These are phyloP conservation scores for Chaetomium fimeti DNA, from an alignment of 495 filamentous ascomycete genomes.

Conservation along the genomic window DNA sequence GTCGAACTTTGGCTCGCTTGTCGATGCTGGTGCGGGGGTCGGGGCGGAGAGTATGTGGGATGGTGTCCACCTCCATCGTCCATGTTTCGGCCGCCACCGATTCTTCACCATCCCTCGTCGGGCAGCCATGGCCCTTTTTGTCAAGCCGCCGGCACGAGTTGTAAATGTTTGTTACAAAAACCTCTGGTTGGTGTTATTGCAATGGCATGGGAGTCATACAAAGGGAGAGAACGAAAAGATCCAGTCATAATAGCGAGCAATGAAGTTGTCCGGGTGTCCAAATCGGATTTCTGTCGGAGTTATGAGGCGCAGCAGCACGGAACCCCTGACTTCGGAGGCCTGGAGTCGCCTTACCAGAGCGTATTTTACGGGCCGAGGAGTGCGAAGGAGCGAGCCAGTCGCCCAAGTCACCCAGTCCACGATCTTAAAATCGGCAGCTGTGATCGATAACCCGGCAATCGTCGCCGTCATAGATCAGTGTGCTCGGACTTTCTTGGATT, in stretches of 20 bases:
- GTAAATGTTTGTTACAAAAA: no score
- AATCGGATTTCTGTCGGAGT: slow-evolving; percentile 11
- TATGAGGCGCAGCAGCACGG: background rate
- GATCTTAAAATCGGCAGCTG: no score
- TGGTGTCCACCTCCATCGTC: no score
- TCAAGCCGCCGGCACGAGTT: background rate
- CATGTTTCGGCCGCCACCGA: background rate
- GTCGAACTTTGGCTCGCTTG: slow-evolving; percentile 13
- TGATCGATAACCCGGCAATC: no score
- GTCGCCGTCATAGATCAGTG: no score
- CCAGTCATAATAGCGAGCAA: no score
- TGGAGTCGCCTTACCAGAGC: background rate
- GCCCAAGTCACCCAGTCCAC: no score
- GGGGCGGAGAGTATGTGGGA: background rate
- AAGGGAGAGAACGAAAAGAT: background rate
- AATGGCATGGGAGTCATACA: no score
- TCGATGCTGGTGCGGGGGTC: no score
- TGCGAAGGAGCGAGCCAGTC: background rate
- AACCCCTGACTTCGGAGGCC: background rate
- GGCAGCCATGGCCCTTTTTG: background rate
- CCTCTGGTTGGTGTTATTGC: background rate
- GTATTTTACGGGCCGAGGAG: background rate
- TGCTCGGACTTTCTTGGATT: no score
- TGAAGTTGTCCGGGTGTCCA: no score
- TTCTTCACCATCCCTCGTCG: no score